These are phyloP conservation scores for Magnaporthiopsis rhizophila DNA, from an alignment of 2,329 filamentous ascomycete species.

Conservation along the genomic window DNA sequence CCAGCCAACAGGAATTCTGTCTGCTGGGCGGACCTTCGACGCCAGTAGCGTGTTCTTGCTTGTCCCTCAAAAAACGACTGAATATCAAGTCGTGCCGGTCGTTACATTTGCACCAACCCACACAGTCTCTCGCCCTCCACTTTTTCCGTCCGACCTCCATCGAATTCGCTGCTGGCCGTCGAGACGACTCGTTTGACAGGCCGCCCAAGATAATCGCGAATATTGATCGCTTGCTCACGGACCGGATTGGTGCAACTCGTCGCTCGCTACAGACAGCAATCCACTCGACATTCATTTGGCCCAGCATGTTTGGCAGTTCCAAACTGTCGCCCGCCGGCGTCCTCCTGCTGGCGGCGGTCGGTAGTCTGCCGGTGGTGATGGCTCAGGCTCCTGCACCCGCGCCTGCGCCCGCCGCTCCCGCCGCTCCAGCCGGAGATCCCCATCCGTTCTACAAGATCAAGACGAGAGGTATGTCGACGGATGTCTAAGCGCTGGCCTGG, in stretches of 20 bases:
- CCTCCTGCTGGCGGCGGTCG: background rate
- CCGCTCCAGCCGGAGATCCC: background rate
- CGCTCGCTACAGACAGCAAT: background rate
- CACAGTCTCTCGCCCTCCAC: background rate
- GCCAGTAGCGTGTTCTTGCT: background rate
- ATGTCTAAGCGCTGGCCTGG: no score
- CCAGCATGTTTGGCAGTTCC: background rate
- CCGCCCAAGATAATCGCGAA: background rate
- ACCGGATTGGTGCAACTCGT: background rate
- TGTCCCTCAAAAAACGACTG: background rate
- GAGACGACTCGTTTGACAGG: background rate
- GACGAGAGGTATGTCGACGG: background rate
- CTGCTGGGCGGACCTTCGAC: background rate
- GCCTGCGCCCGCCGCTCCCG: background rate
- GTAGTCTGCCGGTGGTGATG: background rate
- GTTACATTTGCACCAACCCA: background rate
- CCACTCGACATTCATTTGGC: background rate
- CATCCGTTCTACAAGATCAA: background rate
- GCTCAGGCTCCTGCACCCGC: background rate
- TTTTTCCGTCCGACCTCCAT: background rate
- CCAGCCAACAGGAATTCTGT: no score
- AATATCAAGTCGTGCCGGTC: background rate
- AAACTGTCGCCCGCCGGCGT: background rate
- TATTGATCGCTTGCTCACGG: background rate
- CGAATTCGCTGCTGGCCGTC: background rate